Conservation (phyloP, 2,329 filamentous ascomycete species). For the Sclerotinia sclerotiorum region DNA sequence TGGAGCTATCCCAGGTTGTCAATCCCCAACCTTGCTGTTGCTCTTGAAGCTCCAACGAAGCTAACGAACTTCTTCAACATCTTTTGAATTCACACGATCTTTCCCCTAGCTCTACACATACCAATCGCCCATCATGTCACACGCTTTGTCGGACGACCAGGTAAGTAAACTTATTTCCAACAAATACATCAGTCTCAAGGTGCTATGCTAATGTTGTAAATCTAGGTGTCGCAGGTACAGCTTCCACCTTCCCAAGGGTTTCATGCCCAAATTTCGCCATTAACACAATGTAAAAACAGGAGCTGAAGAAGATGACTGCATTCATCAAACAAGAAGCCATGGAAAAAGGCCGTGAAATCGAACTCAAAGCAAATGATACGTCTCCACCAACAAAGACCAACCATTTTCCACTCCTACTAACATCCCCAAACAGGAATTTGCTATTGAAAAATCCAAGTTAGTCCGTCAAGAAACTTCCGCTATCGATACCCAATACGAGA, state of each 20-base stretch:
- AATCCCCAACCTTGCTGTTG: slow-evolving; percentile 22
- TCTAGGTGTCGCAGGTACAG: slow-evolving; percentile 72
- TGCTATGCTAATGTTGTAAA: slow-evolving; percentile 28
- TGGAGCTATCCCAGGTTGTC: slow-evolving; percentile 18
- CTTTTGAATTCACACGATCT: slow-evolving; percentile 21
- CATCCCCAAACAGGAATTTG: slow-evolving; percentile 64
- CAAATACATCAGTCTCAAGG: slow-evolving; percentile 4
- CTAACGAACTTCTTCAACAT: slow-evolving; percentile 25
- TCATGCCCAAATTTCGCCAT: not conserved
- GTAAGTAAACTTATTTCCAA: slow-evolving; percentile 49
- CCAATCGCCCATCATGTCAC: slow-evolving; percentile 70
- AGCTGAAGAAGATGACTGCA: slow-evolving; percentile 99
- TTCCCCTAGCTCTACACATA: slow-evolving; percentile 23
- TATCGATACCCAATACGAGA: slow-evolving; percentile 92
- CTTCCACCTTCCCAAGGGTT: not conserved
- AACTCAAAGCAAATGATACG: slow-evolving; percentile 89
- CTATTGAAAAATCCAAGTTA: slow-evolving; percentile 98
- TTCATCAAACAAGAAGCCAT: slow-evolving; percentile 99
- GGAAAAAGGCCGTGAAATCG: slow-evolving; percentile 96
- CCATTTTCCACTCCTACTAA: slow-evolving; percentile 8
- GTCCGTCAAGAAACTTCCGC: slow-evolving; percentile 91
- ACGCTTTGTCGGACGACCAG: slow-evolving; percentile 97
- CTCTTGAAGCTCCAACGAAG: slow-evolving; percentile 27
- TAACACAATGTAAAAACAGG: slow-evolving; percentile 41
- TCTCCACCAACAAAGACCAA: slow-evolving; percentile 7